These are phyloP conservation scores for Colletotrichum lini DNA, from an alignment of 2,329 filamentous ascomycete genomes.

Conservation along the genomic window DNA sequence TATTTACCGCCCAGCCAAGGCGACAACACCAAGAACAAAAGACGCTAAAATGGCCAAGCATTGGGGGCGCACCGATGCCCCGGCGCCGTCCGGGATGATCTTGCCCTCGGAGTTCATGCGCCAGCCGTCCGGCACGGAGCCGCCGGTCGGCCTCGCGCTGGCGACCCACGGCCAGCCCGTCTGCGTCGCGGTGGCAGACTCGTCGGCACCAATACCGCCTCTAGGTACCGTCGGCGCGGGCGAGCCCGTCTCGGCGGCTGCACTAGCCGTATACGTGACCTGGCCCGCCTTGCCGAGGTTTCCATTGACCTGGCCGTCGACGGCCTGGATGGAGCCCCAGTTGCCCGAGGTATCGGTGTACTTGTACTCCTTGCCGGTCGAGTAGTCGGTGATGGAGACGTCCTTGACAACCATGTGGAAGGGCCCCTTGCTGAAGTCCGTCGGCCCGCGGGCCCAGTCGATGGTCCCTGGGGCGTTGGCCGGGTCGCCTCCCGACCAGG, in stretches of 20 bases:
- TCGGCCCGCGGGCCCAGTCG: slow-evolving; percentile 88
- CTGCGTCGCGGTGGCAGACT: slow-evolving; percentile 66
- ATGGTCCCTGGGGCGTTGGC: slow-evolving; percentile 86
- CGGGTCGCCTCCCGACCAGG: slow-evolving; percentile 92
- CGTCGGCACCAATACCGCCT: slow-evolving; percentile 74
- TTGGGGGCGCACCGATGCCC: slow-evolving; percentile 55
- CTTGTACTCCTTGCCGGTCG: slow-evolving; percentile 86
- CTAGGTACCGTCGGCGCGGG: slow-evolving; percentile 77
- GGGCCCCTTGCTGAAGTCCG: slow-evolving; percentile 86
- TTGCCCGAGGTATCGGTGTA: slow-evolving; percentile 85
- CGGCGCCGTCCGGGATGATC: slow-evolving; percentile 78
- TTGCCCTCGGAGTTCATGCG: slow-evolving; percentile 84
- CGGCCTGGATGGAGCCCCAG: slow-evolving; percentile 86
- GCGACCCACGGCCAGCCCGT: slow-evolving; percentile 80
- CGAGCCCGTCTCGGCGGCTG: slow-evolving; percentile 74
- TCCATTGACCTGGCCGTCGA: slow-evolving; percentile 83
- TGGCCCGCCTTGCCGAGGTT: slow-evolving; percentile 70
- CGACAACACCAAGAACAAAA: slow-evolving; percentile 45
- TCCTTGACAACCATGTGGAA: slow-evolving; percentile 89
- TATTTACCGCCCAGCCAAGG: slow-evolving; percentile 34
- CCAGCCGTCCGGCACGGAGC: slow-evolving; percentile 83
- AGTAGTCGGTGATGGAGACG: slow-evolving; percentile 89
- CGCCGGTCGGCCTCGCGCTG: slow-evolving; percentile 65
- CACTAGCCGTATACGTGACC: slow-evolving; percentile 67
- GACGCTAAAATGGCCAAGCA: slow-evolving; percentile 46